phyloP scores from a whole-genome alignment of 208 protist genomes.

The Leishmania mexicana region DNA sequence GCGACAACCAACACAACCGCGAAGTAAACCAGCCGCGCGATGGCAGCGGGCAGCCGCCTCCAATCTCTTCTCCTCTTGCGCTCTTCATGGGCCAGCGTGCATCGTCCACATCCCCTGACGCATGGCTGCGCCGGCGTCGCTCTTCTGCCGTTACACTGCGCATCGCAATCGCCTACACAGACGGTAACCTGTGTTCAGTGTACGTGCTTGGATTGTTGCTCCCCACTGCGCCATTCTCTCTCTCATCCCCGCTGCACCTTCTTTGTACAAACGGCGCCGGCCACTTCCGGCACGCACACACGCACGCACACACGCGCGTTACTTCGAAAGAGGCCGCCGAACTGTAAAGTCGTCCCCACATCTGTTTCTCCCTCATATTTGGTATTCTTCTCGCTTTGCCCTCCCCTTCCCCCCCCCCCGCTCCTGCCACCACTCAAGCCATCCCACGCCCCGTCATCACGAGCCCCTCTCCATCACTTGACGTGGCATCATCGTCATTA shows the following conservation, averaged over 20 bases:
- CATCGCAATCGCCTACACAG: neutral
- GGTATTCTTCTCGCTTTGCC: neutral
- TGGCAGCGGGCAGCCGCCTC: neutral
- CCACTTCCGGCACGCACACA: neutral
- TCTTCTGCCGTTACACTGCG: neutral
- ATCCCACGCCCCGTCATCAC: neutral
- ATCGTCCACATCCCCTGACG: neutral
- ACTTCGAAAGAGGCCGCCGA: neutral
- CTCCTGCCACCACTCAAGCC: neutral
- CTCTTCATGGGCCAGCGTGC: neutral
- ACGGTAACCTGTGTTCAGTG: too few relatives aligned
- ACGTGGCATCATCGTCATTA: neutral
- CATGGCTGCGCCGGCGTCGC: neutral
- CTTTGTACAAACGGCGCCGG: neutral
- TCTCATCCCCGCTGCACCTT: neutral
- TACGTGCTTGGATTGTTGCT: neutral
- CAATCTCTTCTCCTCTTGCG: neutral
- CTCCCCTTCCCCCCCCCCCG: neutral
- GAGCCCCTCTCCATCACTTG: neutral
- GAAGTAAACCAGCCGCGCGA: neutral
- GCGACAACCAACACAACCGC: neutral
- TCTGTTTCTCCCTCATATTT: neutral
- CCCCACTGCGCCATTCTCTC: neutral
- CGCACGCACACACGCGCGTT: neutral
- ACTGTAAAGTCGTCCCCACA: neutral